Conservation (phyloP, 2,329 filamentous ascomycete genomes). For the Akanthomyces dipterigenus region DNA sequence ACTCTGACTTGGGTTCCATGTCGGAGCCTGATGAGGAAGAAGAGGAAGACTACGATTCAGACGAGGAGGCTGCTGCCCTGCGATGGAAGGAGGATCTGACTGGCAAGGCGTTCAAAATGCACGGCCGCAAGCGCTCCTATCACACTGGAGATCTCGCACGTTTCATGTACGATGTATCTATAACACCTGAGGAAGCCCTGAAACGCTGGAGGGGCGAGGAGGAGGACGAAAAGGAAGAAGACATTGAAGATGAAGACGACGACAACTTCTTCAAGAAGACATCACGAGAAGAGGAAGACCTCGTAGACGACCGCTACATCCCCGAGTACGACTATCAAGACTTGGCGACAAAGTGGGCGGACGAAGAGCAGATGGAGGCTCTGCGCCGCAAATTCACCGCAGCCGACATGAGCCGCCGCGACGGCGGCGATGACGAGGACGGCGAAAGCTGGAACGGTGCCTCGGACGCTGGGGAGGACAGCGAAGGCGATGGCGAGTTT, state of each 20-base stretch:
- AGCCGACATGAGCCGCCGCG: constrained; percentile 43
- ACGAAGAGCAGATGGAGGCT: constrained; percentile 67
- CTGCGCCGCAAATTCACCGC: constrained; percentile 72
- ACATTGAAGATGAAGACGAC: constrained; percentile 51
- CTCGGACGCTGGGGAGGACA: constrained; percentile 45
- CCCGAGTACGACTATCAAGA: constrained; percentile 74
- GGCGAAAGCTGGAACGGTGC: constrained; percentile 47
- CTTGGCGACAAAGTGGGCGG: constrained; percentile 78
- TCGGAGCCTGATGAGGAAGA: constrained; percentile 50
- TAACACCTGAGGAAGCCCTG: constrained; percentile 70
- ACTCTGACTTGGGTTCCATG: constrained; percentile 89
- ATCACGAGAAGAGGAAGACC: constrained; percentile 59
- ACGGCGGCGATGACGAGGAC: constrained; percentile 32
- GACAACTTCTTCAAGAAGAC: constrained; percentile 61
- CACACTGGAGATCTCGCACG: constrained; percentile 76
- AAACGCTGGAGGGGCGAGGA: constrained; percentile 71
- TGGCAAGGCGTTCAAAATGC: constrained; percentile 65
- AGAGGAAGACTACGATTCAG: constrained; percentile 45
- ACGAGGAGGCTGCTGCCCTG: constrained; percentile 65
- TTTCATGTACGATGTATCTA: constrained; percentile 78
- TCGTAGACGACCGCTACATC: constrained; percentile 72
- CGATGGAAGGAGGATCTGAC: constrained; percentile 87
- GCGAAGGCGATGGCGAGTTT: constrained; percentile 47
- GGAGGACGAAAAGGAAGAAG: constrained; percentile 48
- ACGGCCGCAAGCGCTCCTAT: constrained; percentile 64